These are phyloP conservation scores for Ottelia alismoides DNA, from an alignment of 106 monocot genomes.

Conservation along the genomic window DNA sequence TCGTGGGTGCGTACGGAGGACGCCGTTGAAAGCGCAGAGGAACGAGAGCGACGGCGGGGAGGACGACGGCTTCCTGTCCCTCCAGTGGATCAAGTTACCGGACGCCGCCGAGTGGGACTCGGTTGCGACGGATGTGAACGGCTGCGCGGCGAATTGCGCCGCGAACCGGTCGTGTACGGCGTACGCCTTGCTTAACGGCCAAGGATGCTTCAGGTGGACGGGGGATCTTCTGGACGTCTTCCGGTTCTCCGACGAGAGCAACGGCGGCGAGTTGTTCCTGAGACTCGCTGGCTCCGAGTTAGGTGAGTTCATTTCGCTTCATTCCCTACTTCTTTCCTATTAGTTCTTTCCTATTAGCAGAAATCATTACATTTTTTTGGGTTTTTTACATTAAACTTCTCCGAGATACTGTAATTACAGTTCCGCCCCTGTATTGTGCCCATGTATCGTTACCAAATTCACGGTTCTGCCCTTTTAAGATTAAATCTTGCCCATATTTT, in stretches of 20 bases:
- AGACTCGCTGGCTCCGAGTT: background rate
- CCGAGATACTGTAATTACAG: too few species aligned
- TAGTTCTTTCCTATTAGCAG: background rate
- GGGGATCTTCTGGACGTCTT: background rate
- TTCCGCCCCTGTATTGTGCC: too few species aligned
- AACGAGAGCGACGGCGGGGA: background rate
- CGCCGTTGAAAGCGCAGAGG: background rate
- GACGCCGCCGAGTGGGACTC: background rate
- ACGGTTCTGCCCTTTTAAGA: too few species aligned
- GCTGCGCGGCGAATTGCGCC: background rate
- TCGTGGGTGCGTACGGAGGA: constrained; percentile 2
- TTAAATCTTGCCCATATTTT: too few species aligned
- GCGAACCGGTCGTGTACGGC: constrained; percentile 5
- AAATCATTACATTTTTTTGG: too few species aligned
- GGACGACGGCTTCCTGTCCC: background rate
- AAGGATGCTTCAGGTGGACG: background rate
- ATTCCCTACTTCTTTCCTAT: background rate
- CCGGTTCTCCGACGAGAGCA: background rate
- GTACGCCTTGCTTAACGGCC: background rate
- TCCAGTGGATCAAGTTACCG: constrained; percentile 4
- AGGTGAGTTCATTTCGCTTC: background rate
- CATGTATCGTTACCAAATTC: too few species aligned
- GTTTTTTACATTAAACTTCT: too few species aligned
- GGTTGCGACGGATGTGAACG: background rate
- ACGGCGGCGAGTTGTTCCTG: background rate